Evolutionary conservation across 2,329 filamentous ascomycete genomes (phyloP).

Genomic region (Chalara sp.): DNA sequence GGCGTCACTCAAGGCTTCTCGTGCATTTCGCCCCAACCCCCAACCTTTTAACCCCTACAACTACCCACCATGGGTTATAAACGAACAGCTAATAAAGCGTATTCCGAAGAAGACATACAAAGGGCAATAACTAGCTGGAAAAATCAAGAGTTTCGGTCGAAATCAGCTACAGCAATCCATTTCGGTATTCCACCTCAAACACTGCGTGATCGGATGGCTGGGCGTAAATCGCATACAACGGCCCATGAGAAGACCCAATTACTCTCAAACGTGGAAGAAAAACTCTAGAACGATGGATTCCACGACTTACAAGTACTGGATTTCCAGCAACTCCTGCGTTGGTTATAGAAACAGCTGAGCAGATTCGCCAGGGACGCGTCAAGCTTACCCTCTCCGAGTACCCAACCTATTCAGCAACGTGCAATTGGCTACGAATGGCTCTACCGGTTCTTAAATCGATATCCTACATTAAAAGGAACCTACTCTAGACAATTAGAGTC

Average conservation of each 20-base stretch:
- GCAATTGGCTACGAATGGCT: neutral
- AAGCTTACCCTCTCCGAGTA: neutral
- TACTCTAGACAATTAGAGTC: constrained; percentile 1
- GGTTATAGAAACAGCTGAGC: neutral
- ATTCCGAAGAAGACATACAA: neutral
- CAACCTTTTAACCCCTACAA: neutral
- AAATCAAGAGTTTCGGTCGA: neutral
- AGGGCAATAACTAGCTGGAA: neutral
- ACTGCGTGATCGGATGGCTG: neutral
- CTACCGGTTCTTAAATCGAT: neutral
- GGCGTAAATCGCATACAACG: neutral
- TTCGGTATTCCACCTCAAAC: neutral
- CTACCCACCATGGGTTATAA: neutral
- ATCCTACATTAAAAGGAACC: neutral
- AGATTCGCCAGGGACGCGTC: neutral
- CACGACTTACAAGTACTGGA: neutral
- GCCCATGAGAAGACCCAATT: neutral
- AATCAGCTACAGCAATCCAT: neutral
- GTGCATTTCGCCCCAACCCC: neutral
- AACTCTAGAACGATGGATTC: neutral
- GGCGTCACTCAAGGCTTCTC: too few species aligned
- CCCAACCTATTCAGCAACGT: neutral
- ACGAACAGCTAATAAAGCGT: neutral
- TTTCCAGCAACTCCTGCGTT: neutral
- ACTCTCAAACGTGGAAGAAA: neutral